Percentiles rank a stretch among this genome's conserved stretches.
These are phyloP conservation scores for Ceratobasidium sp. DNA, from an alignment of 1,284 basidiomycete genomes.

Conservation along the genomic window DNA sequence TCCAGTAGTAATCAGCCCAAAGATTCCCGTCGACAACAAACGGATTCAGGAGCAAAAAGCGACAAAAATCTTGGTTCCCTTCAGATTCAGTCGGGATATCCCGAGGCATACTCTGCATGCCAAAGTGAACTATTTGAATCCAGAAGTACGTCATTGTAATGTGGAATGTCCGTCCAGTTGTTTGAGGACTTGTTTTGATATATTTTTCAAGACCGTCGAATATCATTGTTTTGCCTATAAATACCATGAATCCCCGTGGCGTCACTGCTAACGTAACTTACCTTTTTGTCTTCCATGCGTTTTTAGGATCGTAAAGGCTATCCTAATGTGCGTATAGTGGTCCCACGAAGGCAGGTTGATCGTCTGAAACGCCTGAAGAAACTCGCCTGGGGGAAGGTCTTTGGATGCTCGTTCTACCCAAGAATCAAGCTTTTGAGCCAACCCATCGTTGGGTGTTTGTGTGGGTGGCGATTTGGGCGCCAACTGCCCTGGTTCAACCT, in stretches of 20 bases:
- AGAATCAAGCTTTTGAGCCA: slow-evolving; percentile 9
- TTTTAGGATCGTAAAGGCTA: slow-evolving; percentile 36
- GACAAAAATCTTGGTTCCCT: slow-evolving; percentile 24
- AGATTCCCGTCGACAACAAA: slow-evolving; percentile 23
- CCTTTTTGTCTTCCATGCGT: slow-evolving; percentile 39
- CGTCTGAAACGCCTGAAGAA: slow-evolving; percentile 24
- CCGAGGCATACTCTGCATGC: slow-evolving; percentile 33
- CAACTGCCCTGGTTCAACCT: neutral
- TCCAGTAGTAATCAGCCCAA: slow-evolving; percentile 26
- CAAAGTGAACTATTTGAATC: slow-evolving; percentile 40
- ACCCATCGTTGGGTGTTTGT: neutral
- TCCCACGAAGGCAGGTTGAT: slow-evolving; percentile 38
- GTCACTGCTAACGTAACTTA: neutral
- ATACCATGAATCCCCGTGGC: neutral
- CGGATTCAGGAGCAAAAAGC: slow-evolving; percentile 22
- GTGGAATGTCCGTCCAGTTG: slow-evolving; percentile 37
- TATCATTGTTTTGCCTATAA: slow-evolving; percentile 31
- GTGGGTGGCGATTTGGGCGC: neutral
- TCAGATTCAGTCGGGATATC: neutral
- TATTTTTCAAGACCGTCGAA: slow-evolving; percentile 38
- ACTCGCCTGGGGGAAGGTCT: neutral
- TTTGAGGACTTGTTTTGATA: slow-evolving; percentile 37
- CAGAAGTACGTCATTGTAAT: slow-evolving; percentile 41
- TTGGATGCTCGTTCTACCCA: slow-evolving; percentile 23
- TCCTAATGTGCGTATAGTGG: slow-evolving; percentile 39